Evolutionary conservation across 257 asterid species (phyloP).

Genomic region (Ilex asprella): DNA sequence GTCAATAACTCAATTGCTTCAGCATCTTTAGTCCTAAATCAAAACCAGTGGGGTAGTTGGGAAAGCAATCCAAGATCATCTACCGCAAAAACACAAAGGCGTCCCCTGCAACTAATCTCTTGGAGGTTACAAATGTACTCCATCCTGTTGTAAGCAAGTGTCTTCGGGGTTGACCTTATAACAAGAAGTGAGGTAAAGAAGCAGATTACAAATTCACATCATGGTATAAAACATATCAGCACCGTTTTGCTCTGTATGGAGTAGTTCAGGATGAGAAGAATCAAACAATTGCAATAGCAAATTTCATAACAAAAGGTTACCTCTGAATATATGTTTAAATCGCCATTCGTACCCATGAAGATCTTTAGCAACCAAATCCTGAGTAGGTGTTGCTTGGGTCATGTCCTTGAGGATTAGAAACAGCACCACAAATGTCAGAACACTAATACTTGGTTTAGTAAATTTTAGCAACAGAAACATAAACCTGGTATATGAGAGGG

Average conservation of each 20-base stretch:
- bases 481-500: background rate
- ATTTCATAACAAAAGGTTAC: constrained; percentile 16
- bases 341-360: constrained; percentile 86
- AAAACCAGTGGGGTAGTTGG: no score
- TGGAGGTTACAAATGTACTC: constrained; percentile 78
- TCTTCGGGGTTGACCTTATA: constrained; percentile 81
- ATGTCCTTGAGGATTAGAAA: constrained; percentile 46
- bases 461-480: background rate
- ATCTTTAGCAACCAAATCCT: constrained; percentile 80
- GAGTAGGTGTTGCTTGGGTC: constrained; percentile 75
- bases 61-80: background rate
- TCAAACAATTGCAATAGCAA: no score
- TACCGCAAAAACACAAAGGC: constrained; percentile 77
- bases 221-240: no score
- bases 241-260: no score
- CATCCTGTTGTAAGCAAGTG: constrained; percentile 81
- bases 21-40: no score
- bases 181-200: background rate
- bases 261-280: no score
- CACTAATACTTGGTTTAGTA: background rate
- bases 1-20: background rate
- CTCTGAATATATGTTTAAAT: constrained; percentile 88
- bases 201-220: no score
- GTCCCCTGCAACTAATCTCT: constrained; percentile 66
- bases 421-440: constrained; percentile 9